phyloP scores from a whole-genome alignment of 2,329 filamentous ascomycete genomes.

The Pseudopyrenochaeta lycopersici region DNA sequence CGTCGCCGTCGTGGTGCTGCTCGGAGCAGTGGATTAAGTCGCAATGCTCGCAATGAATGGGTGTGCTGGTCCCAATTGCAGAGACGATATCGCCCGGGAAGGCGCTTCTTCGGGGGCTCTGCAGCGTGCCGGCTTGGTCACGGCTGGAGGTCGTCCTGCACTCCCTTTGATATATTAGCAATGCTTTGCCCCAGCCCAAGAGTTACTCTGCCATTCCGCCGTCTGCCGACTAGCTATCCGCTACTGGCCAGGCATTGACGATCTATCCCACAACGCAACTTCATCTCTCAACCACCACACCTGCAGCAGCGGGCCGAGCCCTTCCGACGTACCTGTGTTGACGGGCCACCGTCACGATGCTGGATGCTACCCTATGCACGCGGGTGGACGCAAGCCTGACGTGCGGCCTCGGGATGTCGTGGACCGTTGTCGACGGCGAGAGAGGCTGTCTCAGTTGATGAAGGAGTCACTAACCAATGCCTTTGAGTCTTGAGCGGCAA shows the following conservation, averaged over 20 bases:
- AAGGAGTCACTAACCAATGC: constrained; percentile 34
- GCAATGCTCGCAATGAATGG: constrained; percentile 6
- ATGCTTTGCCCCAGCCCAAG: constrained; percentile 30
- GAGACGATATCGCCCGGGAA: constrained; percentile 8
- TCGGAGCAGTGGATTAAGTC: constrained; percentile 7
- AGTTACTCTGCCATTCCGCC: background rate
- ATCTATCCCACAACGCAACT: background rate
- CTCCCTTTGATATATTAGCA: constrained; percentile 41
- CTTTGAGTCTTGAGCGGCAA: constrained; percentile 31
- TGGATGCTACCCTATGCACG: constrained; percentile 16
- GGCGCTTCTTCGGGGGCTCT: constrained; percentile 26
- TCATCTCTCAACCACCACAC: too few relatives aligned
- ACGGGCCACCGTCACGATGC: constrained; percentile 10
- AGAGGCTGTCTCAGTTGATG: constrained; percentile 36
- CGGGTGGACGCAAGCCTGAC: constrained; percentile 6
- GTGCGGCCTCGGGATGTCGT: constrained; percentile 22
- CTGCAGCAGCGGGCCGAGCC: constrained; percentile 16
- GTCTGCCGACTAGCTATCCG: background rate
- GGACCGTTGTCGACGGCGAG: constrained; percentile 26
- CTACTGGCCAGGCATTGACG: constrained; percentile 11
- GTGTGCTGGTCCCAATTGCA: constrained; percentile 11
- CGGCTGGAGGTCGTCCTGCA: constrained; percentile 22
- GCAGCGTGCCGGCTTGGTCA: constrained; percentile 19
- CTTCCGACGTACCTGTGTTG: constrained; percentile 33
- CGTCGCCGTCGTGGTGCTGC: background rate